phyloP scores from a whole-genome alignment of 352 stramenopile species.

The Pythium myriotylum region DNA sequence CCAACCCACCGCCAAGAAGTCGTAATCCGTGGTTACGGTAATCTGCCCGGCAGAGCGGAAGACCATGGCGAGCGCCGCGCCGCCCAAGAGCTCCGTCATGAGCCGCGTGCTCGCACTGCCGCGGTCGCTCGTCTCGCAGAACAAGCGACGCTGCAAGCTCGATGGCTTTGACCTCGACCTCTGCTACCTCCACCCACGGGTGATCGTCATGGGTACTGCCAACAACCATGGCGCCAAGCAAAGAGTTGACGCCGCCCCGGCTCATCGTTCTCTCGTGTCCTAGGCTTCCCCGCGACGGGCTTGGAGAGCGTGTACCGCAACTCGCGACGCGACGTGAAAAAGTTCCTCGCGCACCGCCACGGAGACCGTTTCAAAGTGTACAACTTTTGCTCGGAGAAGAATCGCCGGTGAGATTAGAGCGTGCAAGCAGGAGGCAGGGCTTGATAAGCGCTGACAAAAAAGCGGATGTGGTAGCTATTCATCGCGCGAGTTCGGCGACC shows the following conservation, averaged over 20 bases:
- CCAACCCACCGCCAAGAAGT: too few species aligned
- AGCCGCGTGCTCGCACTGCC: slow-evolving; percentile 44
- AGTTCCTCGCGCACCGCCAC: slow-evolving; percentile 57
- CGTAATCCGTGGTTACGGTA: too few species aligned
- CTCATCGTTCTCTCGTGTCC: not conserved
- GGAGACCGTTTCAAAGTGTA: slow-evolving; percentile 67
- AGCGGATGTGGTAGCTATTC: slow-evolving; percentile 51
- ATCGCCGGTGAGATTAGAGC: slow-evolving; percentile 49
- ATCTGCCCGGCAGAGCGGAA: too few species aligned
- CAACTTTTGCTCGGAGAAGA: slow-evolving; percentile 72
- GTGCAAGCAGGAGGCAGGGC: too few species aligned
- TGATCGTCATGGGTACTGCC: slow-evolving; percentile 86
- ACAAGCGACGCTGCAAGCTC: slow-evolving; percentile 67
- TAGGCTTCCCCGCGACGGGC: slow-evolving; percentile 61
- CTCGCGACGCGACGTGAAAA: slow-evolving; percentile 54
- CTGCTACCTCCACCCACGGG: slow-evolving; percentile 68
- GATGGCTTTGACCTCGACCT: slow-evolving; percentile 73
- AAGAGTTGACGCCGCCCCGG: too few species aligned
- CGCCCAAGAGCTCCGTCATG: not conserved
- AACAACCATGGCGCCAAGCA: too few species aligned
- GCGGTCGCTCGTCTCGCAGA: slow-evolving; percentile 74
- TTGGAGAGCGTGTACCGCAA: slow-evolving; percentile 68
- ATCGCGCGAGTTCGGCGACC: slow-evolving; percentile 45
- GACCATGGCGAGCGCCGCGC: too few species aligned
- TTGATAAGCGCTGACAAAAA: too few species aligned